A percentile compares a stretch with the other conserved stretches of the same genome.
Evolutionary conservation across 2,329 filamentous ascomycete genomes (phyloP).

Genomic region (Talaromyces sp.): DNA sequence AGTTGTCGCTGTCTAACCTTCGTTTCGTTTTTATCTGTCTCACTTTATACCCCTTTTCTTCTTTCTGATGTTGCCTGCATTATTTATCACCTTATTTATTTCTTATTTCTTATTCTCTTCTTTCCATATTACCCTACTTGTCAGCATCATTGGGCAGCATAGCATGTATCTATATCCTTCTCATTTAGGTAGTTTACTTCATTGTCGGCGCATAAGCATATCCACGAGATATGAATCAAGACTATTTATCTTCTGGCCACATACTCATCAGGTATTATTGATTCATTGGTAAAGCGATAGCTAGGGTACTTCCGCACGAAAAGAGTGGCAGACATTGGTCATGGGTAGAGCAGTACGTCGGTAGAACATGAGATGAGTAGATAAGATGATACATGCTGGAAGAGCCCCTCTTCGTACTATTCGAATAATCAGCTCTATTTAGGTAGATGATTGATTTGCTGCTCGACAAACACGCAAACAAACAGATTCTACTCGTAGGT

Average conservation of each 20-base stretch:
- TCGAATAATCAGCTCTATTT: conserved; percentile 2
- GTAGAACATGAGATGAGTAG: not conserved
- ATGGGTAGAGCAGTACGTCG: not conserved
- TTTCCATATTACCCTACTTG: conserved; percentile 59
- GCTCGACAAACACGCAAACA: not conserved
- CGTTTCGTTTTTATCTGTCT: not conserved
- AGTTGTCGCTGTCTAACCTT: conserved; percentile 17
- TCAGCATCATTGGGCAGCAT: conserved; percentile 14
- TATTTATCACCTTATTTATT: not conserved
- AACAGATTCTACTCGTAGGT: not conserved
- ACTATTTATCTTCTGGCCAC: not conserved
- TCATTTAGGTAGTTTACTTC: not conserved
- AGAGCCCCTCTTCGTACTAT: not conserved
- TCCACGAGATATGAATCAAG: not conserved
- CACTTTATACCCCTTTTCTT: conserved; percentile 13
- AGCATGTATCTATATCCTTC: not conserved
- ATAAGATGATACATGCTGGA: not conserved
- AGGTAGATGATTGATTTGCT: not conserved
- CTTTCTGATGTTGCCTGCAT: not conserved
- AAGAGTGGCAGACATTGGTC: not conserved
- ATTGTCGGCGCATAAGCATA: not conserved
- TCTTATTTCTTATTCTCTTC: not conserved
- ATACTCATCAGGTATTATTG: not conserved
- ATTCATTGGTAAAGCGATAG: not conserved
- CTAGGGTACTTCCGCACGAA: not conserved